These are phyloP conservation scores for Colletotrichum australisinense DNA, from an alignment of 2,329 filamentous ascomycete genomes.

Conservation along the genomic window DNA sequence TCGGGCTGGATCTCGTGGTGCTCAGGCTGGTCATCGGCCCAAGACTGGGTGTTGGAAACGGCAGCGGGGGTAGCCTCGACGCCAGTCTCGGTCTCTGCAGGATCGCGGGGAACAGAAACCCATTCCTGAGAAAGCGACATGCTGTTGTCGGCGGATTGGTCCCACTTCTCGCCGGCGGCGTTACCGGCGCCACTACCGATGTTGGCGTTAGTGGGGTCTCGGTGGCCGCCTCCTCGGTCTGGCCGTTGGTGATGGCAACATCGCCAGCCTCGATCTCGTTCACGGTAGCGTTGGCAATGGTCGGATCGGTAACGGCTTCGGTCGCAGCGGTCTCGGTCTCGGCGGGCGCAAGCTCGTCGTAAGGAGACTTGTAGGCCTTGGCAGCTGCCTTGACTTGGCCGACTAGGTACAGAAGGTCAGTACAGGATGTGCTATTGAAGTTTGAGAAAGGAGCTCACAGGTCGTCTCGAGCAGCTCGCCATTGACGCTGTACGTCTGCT, in stretches of 20 bases:
- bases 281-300: constrained; percentile 72
- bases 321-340: constrained; percentile 42
- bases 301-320: constrained; percentile 68
- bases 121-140: constrained; percentile 71
- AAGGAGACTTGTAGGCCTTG: constrained; percentile 62
- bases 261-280: constrained; percentile 72
- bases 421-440: neutral
- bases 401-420: constrained; percentile 52
- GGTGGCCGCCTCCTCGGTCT: constrained; percentile 50
- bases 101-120: constrained; percentile 72
- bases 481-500: constrained; percentile 73
- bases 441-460: constrained; percentile 65
- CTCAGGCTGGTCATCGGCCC: constrained; percentile 85
- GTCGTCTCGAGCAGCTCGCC: constrained; percentile 75
- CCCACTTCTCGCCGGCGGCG: constrained; percentile 76
- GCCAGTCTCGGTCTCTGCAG: constrained; percentile 78
- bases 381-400: constrained; percentile 68
- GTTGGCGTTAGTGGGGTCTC: constrained; percentile 60
- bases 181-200: constrained; percentile 67
- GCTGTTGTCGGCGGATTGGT: constrained; percentile 58
- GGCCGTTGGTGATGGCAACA: constrained; percentile 55
- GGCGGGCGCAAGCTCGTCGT: constrained; percentile 40
- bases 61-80: constrained; percentile 70
- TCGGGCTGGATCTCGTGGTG: constrained; percentile 66
- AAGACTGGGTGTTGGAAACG: constrained; percentile 71